Base-by-base conservation (phyloP, 2,329 filamentous ascomycete genomes). In the Sclerotinia trifoliorum region DNA sequence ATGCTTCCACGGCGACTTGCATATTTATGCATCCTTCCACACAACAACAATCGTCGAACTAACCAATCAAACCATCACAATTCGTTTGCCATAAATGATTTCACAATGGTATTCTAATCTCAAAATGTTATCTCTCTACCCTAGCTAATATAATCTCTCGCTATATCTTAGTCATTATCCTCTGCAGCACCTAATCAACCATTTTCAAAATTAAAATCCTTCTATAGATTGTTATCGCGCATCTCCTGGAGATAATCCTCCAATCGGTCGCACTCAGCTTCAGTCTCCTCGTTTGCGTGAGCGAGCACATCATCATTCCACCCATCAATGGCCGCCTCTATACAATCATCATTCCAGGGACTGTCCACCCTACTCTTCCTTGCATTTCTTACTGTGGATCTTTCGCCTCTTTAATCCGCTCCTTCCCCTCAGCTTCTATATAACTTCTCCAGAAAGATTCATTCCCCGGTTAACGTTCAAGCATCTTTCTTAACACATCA, bases 381-480 rank as follows among this genome's bases (percentile, higher is more conserved):
- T 69, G 51, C 39, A 68, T 62, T 65, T 74, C 42, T 62, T 71
- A 74, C n/a, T 67, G 60, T 6, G 67, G 51, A 66, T 57, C 70
- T 64, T 74, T 70, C 21, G 73, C 74, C 52, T 66, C 54, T 26
- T 67, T 65, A 55, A 75, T 58, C 19, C 72, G 63, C 65, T 71
- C 67, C 39, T 66, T 68, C 26, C 70, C 74, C 32, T 49, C 54
- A 35, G 55, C 21, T 5, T 35, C 11, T 11, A 62, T 29, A 17
- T 65, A 15, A 35, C 70, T 65, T 26, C 56, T 61, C 71, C 64
- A 73, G 63, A 71, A 70, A 49, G 61, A 61, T 32, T 69, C 26
- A 32, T 32, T 69, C 19, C 24, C n/a, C n/a, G 51, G 32, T n/a
- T n/a, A n/a, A n/a, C n/a, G n/a, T 6, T 48, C 44, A 48, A 21